Percentiles rank a stretch among this genome's conserved stretches.
phyloP scores from a whole-genome alignment of 202 grass and related monocot species.

The Setaria italica region DNA sequence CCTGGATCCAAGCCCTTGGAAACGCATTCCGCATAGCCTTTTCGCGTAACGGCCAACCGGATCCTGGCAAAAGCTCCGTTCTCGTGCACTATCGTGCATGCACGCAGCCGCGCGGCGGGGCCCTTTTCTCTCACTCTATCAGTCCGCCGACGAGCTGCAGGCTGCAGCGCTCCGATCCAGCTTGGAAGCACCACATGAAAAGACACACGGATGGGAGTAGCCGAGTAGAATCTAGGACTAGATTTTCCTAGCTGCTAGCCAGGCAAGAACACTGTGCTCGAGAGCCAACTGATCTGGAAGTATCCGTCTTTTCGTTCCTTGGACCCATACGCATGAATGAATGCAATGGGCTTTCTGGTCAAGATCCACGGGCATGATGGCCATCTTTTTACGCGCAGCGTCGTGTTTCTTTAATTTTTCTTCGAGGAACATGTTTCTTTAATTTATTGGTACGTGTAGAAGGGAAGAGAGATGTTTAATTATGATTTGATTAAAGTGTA shows the following conservation, averaged over 20 bases:
- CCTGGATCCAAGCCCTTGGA: constrained; percentile 6
- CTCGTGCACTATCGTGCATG: neutral
- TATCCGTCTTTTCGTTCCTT: neutral
- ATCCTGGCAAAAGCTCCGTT: neutral
- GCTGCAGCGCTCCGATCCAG: neutral
- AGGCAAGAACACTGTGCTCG: constrained; percentile 2
- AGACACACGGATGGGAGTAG: neutral
- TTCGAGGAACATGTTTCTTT: too few relatives aligned
- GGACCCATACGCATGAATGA: neutral
- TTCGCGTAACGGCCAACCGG: neutral
- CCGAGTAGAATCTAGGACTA: neutral
- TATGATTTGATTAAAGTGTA: neutral
- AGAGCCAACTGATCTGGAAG: neutral
- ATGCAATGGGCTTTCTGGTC: constrained; percentile 20
- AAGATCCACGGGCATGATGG: constrained; percentile 37
- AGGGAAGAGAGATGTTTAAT: neutral
- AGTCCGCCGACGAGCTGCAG: neutral
- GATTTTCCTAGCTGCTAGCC: too few relatives aligned
- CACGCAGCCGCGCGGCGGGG: neutral
- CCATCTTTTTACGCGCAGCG: constrained; percentile 16
- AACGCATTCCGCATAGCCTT: neutral
- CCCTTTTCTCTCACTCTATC: neutral
- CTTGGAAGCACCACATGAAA: neutral
- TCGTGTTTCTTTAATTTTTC: neutral
- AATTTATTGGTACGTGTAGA: too few relatives aligned